phyloP scores from a whole-genome alignment of 345 rosid species.

The Laguncularia racemosa region DNA sequence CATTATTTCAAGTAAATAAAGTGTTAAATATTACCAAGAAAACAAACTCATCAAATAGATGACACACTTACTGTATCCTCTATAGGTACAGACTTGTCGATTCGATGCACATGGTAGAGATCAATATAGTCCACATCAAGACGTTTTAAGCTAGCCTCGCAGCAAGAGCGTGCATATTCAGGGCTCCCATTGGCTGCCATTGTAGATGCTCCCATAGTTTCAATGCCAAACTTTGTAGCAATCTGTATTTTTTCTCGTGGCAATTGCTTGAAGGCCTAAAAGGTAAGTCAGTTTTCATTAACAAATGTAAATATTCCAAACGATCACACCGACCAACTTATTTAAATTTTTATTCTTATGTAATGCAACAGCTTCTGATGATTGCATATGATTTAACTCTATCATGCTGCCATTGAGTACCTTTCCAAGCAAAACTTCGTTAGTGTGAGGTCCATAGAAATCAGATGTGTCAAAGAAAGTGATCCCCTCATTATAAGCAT shows the following conservation, averaged over 20 bases:
- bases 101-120: slow-evolving; percentile 25
- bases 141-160: slow-evolving; percentile 19
- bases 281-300: not conserved
- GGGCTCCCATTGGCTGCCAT: not conserved
- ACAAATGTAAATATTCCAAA: not conserved
- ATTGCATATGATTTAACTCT: too few relatives aligned
- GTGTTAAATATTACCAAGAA: too few relatives aligned
- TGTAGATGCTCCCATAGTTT: not conserved
- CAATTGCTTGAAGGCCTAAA: slow-evolving; percentile 20
- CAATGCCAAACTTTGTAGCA: slow-evolving; percentile 24
- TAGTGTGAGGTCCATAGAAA: slow-evolving; percentile 1
- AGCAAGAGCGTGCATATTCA: slow-evolving; percentile 11
- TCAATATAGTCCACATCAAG: slow-evolving; percentile 28
- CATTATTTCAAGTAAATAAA: not conserved
- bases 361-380: too few relatives aligned
- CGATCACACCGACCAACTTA: not conserved
- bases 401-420: not conserved
- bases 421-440: slow-evolving; percentile 12
- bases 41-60: not conserved
- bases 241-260: slow-evolving; percentile 23
- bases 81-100: slow-evolving; percentile 18
- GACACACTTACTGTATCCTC: slow-evolving; percentile 19
- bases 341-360: not conserved
- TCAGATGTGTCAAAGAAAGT: slow-evolving; percentile 12
- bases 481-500: slow-evolving; percentile 6